Evolutionary conservation across 2,329 filamentous ascomycete species (phyloP).

Genomic region (Parascedosporium putredinis): DNA sequence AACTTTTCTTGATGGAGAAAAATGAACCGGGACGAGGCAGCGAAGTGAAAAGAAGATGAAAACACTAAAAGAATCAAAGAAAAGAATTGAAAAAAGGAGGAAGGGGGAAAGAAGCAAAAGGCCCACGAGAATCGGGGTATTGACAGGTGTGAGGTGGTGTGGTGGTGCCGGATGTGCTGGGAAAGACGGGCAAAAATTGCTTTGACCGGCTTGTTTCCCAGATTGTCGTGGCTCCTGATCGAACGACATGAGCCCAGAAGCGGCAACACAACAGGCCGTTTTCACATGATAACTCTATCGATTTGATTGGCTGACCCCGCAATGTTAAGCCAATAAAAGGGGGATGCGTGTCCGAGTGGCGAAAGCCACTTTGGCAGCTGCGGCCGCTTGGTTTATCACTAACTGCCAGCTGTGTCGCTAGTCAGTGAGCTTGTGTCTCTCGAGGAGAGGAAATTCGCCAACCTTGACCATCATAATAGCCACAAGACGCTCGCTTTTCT

Average conservation of each 20-base stretch:
- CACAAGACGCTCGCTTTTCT: no score
- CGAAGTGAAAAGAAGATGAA: neutral
- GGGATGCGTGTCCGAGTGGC: no score
- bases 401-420: no score
- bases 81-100: neutral
- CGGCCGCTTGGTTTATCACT: no score
- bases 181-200: neutral
- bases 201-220: neutral
- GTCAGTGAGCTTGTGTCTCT: no score
- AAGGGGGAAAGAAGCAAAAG: neutral
- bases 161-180: slow-evolving; percentile 1
- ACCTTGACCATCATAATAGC: no score
- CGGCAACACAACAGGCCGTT: neutral
- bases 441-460: no score
- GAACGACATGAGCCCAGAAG: slow-evolving; percentile 8
- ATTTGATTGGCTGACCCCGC: slow-evolving; percentile 9
- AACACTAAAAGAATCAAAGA: neutral
- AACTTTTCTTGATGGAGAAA: neutral
- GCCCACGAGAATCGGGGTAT: neutral
- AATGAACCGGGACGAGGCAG: neutral
- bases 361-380: no score
- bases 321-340: neutral
- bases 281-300: neutral
- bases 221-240: slow-evolving; percentile 3
- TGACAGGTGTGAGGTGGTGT: neutral